Evolutionary conservation across 345 rosid species (phyloP).

Genomic region (Rubroshorea leprosula): DNA sequence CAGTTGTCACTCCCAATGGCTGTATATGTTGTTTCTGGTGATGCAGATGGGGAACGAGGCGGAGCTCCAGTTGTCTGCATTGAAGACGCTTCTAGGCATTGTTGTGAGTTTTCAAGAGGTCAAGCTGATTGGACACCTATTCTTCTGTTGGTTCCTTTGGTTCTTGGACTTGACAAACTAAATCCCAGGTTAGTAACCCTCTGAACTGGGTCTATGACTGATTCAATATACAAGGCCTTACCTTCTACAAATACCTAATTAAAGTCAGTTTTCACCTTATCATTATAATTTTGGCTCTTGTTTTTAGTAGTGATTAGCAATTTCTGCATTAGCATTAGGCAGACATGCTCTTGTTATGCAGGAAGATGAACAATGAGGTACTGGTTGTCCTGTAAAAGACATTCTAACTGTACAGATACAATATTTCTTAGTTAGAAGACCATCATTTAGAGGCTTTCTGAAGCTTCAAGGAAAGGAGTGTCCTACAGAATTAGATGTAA

Average conservation of each 20-base stretch:
- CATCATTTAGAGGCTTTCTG: too few relatives aligned
- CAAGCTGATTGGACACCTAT: slow-evolving; percentile 67
- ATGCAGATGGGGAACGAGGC: slow-evolving; percentile 91
- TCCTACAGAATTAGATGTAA: neutral
- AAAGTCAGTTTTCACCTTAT: too few relatives aligned
- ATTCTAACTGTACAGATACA: too few relatives aligned
- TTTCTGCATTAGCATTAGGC: too few relatives aligned
- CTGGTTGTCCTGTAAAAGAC: too few relatives aligned
- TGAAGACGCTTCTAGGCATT: slow-evolving; percentile 69
- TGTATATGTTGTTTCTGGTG: slow-evolving; percentile 80
- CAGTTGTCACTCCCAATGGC: slow-evolving; percentile 68
- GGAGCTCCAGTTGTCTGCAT: slow-evolving; percentile 89
- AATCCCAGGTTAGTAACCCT: slow-evolving; percentile 65
- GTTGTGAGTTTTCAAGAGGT: slow-evolving; percentile 64
- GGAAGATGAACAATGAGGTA: too few relatives aligned
- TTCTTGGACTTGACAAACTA: slow-evolving; percentile 85
- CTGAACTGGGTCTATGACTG: neutral
- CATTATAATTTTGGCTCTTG: too few relatives aligned
- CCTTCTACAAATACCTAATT: too few relatives aligned
- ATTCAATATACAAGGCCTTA: neutral
- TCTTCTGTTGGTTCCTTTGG: slow-evolving; percentile 88
- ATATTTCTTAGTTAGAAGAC: too few relatives aligned
- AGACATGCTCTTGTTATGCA: too few relatives aligned
- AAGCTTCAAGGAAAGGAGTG: too few relatives aligned
- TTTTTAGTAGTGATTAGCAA: too few relatives aligned